Evolutionary conservation across 176 grass and related monocot genomes (phyloP), one percentile per base, ranked within the genome.

Genomic region (Aegilops longissima): DNA sequence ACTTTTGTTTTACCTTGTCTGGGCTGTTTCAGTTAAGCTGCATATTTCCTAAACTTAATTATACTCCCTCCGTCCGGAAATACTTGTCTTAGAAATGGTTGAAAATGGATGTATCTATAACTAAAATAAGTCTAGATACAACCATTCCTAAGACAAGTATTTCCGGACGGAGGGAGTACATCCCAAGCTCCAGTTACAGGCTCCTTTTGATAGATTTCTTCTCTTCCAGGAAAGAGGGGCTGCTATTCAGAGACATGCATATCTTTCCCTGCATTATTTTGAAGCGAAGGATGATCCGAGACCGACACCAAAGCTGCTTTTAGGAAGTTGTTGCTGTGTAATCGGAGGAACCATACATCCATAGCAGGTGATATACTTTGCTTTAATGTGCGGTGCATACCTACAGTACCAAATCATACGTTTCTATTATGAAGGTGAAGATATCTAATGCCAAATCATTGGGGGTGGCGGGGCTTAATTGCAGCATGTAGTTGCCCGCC

Each of bases 401-500:
- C 62, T 69, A 77, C 80, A 59, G 56, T 59, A 59, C 62, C n/a
- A 81, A 81, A 79, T 78, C 21, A 85, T 87, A 80, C 63, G 76
- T 81, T 80, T 76, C 76, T 80, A 81, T 77, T 40, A 90, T 80
- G 67, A 45, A 64, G 66, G 33, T 88, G 68, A 78, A 78, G 73
- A 44, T 88, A 40, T 81, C n/a, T 65, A 30, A 82, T 72, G 20
- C 8, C 31, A 85, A 88, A 82, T 86, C 76, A 88, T 82, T 88
- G 82, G 78, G 39, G 24, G 74, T 11, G 23, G 74, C 4, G 12
- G 13, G 78, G 86, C 86, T 88, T 82, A 92, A 78, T 47, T 82
- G 86, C 78, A 25, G 78, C 86, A 82, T 61, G 82, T 82, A 82
- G 58, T 34, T 88, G 78, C 86, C 86, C 90, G 85, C 65, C 82